Conservation (phyloP, 371 early-diverging fungal genomes). For the Mycotypha africana region DNA sequence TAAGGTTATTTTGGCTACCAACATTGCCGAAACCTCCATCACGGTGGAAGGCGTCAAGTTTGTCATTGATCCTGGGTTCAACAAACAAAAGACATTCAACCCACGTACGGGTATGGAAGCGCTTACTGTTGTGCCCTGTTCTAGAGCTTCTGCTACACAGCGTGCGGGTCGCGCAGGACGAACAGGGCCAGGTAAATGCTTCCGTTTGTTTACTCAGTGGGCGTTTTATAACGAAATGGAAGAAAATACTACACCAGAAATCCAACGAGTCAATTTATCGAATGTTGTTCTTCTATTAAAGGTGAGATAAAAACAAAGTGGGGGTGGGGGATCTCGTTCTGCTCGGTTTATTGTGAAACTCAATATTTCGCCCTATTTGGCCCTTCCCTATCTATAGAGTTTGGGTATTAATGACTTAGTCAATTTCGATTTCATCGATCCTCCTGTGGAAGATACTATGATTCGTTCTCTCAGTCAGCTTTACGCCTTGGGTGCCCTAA, state of each 20-base stretch:
- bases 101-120: conserved; percentile 96
- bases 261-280: conserved; percentile 90
- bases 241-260: conserved; percentile 93
- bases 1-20: conserved; percentile 98
- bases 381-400: conserved; percentile 41
- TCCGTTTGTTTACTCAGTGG: conserved; percentile 95
- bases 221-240: conserved; percentile 94
- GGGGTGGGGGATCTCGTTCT: too few species aligned
- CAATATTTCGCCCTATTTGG: too few species aligned
- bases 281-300: conserved; percentile 89
- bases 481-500: conserved; percentile 94
- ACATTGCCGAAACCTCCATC: conserved; percentile 99
- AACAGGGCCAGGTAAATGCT: conserved; percentile 97
- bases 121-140: conserved; percentile 88
- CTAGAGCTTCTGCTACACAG: conserved; percentile 96
- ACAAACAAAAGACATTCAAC: conserved; percentile 92
- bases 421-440: conserved; percentile 98
- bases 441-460: conserved; percentile 91
- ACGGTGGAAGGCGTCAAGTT: conserved; percentile 92
- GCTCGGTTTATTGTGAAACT: too few species aligned
- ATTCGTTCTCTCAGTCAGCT: conserved; percentile 92
- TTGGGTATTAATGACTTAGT: conserved; percentile 94
- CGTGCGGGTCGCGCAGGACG: conserved; percentile 98
- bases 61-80: conserved; percentile 92
- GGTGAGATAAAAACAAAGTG: conserved; percentile 45